Base-by-base conservation (phyloP, 2,329 filamentous ascomycete species). In the Ophiosphaerella korrae region DNA sequence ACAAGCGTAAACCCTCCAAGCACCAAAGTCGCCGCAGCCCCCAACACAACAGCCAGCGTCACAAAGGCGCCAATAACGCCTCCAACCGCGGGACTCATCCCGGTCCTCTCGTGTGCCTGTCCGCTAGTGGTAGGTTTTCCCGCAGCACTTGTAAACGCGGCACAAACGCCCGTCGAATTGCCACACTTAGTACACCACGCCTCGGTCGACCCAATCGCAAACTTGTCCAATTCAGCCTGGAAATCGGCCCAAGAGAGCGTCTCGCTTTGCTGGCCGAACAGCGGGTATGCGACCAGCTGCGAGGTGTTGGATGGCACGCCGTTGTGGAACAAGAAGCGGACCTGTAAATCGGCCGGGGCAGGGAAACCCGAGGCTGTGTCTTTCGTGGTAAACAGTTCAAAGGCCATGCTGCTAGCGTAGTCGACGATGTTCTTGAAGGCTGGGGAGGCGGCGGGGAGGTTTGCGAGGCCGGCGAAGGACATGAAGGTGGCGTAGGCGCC, bases 321-420 rank as follows among this genome's bases (percentile, higher is more conserved):
- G 58, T 87, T 87, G 71, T 83, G 82, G 75, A 85, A 87, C 39
- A 84, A 61, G 75, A 87, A 87, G 31, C 84, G 78, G 11, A 87
- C 81, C 49, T 77, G 78, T 34, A 86, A 73, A 3, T 87, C 82
- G 0, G 78, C 73, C 4, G 50, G 60, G 6, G 70, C 59, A 2
- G 80, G 80, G 62, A 82, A 80, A 0, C 64, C 66, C 3, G 65
- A 62, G 0, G 66, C 62, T 2, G 63, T 56, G 53, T 83, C 80
- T 0, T 53, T 52, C 1, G 55, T 45, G 35, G 84, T 86, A 62
- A 85, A 82, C 18, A 81, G 82, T 78, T 96, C 92, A 70, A 95
- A 92, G 5, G 80, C 80, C 83, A 96, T 90, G 57, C 85, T 85
- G 2, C 87, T 88, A 5, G 91, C 91, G 66, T 96, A 96, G 75